These are phyloP conservation scores for Cicer cuneatum DNA, from an alignment of 306 rosid genomes.

Conservation along the genomic window DNA sequence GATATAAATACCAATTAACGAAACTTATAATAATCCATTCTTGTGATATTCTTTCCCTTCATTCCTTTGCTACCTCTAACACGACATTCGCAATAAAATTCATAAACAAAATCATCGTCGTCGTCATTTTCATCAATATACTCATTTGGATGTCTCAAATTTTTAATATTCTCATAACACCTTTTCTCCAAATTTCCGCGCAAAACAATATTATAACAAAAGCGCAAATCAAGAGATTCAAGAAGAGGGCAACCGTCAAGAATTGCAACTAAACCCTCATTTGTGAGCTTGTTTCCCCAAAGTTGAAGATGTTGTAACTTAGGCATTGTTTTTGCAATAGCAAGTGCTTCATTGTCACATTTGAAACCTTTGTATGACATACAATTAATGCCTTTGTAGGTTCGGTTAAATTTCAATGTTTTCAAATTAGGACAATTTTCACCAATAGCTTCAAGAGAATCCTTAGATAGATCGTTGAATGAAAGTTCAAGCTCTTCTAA, in stretches of 20 bases:
- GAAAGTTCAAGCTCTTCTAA: constrained; percentile 63
- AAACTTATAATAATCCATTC: not conserved
- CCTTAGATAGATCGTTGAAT: constrained; percentile 25
- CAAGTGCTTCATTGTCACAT: constrained; percentile 51
- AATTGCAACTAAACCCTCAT: constrained; percentile 57
- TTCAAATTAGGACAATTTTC: constrained; percentile 54
- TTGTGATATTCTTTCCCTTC: not conserved
- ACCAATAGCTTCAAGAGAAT: constrained; percentile 53
- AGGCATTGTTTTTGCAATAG: constrained; percentile 53
- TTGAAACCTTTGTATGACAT: not conserved
- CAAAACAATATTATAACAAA: constrained; percentile 49
- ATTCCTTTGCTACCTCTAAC: not conserved
- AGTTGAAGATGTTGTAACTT: constrained; percentile 57
- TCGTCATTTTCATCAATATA: not conserved
- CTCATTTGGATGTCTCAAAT: constrained; percentile 48
- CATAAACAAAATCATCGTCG: not conserved
- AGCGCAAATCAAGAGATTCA: constrained; percentile 62
- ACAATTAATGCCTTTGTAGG: not conserved
- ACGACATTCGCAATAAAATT: constrained; percentile 4
- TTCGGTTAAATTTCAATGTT: constrained; percentile 49
- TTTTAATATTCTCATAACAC: constrained; percentile 50
- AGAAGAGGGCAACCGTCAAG: constrained; percentile 62
- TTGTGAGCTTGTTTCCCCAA: constrained; percentile 53
- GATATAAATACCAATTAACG: not conserved
- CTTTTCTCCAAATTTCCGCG: constrained; percentile 43